A percentile compares a stretch with the other conserved stretches of the same genome.
phyloP scores from a whole-genome alignment of 78 protist genomes.

The Acrasis kona region DNA sequence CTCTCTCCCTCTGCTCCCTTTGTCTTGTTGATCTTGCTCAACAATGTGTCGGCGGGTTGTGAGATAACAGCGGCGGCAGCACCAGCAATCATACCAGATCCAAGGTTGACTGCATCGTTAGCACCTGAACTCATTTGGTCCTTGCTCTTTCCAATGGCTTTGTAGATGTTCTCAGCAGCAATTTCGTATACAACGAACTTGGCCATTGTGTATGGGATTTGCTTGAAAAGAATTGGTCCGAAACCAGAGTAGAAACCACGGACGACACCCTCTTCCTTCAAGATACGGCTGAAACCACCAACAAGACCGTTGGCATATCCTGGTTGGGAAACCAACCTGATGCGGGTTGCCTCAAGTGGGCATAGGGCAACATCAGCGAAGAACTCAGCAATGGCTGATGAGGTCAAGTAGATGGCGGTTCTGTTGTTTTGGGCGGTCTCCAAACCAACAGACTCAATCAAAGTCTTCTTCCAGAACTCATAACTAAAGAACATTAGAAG shows the following conservation, averaged over 20 bases:
- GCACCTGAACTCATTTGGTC: too few species aligned
- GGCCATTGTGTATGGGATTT: conserved; percentile 85
- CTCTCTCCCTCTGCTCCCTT: conserved; percentile 22
- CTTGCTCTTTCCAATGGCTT: conserved; percentile 18
- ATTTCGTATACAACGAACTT: conserved; percentile 56
- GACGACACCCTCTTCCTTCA: background rate
- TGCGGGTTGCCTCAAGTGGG: conserved; percentile 19
- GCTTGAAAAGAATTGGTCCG: conserved; percentile 58
- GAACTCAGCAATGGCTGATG: conserved; percentile 28
- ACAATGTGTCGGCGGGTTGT: conserved; percentile 85
- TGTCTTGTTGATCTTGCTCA: conserved; percentile 45
- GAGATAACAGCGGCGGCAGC: conserved; percentile 74
- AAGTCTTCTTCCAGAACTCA: background rate
- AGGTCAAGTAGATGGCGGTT: background rate
- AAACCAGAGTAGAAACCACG: background rate
- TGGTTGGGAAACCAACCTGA: background rate
- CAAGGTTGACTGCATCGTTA: too few species aligned
- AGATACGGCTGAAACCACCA: background rate
- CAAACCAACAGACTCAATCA: conserved; percentile 11
- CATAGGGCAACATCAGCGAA: conserved; percentile 40
- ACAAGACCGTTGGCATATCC: background rate
- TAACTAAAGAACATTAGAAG: too few species aligned
- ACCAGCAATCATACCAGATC: conserved; percentile 84
- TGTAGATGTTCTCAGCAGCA: conserved; percentile 33
- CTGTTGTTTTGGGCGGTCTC: background rate